Evolutionary conservation across 2,329 filamentous ascomycete species (phyloP).

Genomic region (Penicillium sumatraense): DNA sequence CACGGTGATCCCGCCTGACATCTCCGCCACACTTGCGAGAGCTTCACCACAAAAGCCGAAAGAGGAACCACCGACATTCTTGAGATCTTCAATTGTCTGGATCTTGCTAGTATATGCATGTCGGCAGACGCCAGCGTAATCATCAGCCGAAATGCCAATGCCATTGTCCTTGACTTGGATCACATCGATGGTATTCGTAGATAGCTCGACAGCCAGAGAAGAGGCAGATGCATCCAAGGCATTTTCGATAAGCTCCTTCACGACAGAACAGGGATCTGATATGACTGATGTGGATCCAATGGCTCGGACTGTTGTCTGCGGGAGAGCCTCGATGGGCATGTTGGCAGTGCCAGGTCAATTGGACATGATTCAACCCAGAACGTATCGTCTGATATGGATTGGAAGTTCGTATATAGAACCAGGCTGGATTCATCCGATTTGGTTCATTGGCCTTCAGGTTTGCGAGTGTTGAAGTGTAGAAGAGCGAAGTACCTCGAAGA

Average conservation of each 20-base stretch:
- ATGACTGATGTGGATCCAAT: slow-evolving; percentile 64
- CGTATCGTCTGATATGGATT: too few relatives aligned
- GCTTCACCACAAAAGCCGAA: slow-evolving; percentile 70
- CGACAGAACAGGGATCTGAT: slow-evolving; percentile 59
- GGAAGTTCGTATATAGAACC: not conserved
- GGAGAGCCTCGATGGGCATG: slow-evolving; percentile 54
- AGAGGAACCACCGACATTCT: slow-evolving; percentile 57
- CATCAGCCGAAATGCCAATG: slow-evolving; percentile 61
- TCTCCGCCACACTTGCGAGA: slow-evolving; percentile 64
- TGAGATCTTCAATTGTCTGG: slow-evolving; percentile 59
- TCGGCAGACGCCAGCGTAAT: slow-evolving; percentile 60
- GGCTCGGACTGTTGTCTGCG: slow-evolving; percentile 50
- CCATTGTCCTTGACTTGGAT: slow-evolving; percentile 69
- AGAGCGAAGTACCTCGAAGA: not conserved
- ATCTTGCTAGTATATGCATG: slow-evolving; percentile 69
- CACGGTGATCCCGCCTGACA: slow-evolving; percentile 58
- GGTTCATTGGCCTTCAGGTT: too few relatives aligned
- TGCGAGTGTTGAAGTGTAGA: too few relatives aligned
- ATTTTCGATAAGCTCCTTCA: slow-evolving; percentile 71
- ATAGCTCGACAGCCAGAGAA: slow-evolving; percentile 62
- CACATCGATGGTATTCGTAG: slow-evolving; percentile 62
- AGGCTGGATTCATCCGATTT: not conserved
- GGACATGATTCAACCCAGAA: slow-evolving; percentile 6
- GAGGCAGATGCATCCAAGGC: slow-evolving; percentile 67
- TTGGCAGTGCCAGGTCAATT: slow-evolving; percentile 14